Evolutionary conservation across 306 rosid species (phyloP).

Genomic region (Vigna hirtella): DNA sequence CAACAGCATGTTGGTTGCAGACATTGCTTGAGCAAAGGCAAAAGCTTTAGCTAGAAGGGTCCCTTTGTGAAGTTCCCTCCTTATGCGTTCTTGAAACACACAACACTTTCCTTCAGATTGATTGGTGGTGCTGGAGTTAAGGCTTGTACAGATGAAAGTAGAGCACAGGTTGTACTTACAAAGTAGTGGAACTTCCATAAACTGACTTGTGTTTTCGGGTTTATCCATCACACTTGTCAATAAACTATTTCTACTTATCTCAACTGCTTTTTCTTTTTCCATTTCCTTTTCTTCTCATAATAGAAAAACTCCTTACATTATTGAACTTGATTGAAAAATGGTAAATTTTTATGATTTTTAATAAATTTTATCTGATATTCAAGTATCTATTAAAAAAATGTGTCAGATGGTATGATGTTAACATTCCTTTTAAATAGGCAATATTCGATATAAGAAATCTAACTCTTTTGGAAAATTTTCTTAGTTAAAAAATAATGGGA

Average conservation of each 20-base stretch:
- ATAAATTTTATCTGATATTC: too few relatives aligned
- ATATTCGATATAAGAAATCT: too few relatives aligned
- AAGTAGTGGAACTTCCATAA: constrained; percentile 46
- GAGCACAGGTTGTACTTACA: constrained; percentile 55
- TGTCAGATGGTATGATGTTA: too few relatives aligned
- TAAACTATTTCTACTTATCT: constrained; percentile 44
- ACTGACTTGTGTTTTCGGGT: constrained; percentile 50
- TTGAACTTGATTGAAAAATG: too few relatives aligned
- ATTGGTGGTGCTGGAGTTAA: constrained; percentile 53
- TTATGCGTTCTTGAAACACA: constrained; percentile 38
- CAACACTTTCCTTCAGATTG: constrained; percentile 31
- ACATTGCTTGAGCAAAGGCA: constrained; percentile 45
- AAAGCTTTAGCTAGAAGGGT: constrained; percentile 30
- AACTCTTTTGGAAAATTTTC: too few relatives aligned
- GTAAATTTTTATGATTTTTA: too few relatives aligned
- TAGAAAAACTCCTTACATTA: neutral
- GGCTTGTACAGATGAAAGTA: constrained; percentile 68
- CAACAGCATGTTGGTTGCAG: constrained; percentile 41
- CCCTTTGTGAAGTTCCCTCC: constrained; percentile 10
- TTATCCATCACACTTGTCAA: constrained; percentile 46
- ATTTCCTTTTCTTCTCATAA: neutral
- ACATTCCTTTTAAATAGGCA: too few relatives aligned
- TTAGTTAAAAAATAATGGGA: too few relatives aligned
- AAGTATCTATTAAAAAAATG: too few relatives aligned
- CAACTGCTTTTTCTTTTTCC: constrained; percentile 37